These are phyloP conservation scores for Pyricularia sp. DNA, from an alignment of 2,329 filamentous ascomycete genomes.

Conservation along the genomic window DNA sequence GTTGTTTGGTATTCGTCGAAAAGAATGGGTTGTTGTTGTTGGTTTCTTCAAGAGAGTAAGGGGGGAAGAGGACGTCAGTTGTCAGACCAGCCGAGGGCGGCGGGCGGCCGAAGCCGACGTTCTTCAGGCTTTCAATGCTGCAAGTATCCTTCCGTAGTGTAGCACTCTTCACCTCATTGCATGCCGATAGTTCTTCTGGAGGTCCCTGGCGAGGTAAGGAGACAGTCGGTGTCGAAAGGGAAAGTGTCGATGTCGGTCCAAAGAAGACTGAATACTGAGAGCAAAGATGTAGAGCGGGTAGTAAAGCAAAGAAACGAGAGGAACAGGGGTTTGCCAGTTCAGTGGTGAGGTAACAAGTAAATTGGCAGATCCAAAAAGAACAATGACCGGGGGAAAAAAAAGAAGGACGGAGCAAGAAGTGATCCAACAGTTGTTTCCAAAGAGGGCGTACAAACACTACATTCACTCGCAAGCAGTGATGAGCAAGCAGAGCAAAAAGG, in stretches of 20 bases:
- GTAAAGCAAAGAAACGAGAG: neutral
- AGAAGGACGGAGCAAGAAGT: neutral
- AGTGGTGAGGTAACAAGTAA: neutral
- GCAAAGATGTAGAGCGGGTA: neutral
- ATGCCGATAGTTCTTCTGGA: neutral
- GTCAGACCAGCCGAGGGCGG: neutral
- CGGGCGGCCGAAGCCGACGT: slow-evolving; percentile 2
- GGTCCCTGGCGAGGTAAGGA: neutral
- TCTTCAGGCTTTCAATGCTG: slow-evolving; percentile 1
- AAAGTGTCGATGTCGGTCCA: neutral
- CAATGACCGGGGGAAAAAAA: neutral
- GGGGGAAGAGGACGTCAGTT: neutral
- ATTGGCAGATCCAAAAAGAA: neutral
- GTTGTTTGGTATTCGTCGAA: neutral
- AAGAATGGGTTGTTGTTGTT: neutral
- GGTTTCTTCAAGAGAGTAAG: neutral
- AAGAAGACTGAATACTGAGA: neutral
- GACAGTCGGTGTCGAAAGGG: neutral
- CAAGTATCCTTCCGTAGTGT: neutral
- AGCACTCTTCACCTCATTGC: neutral
- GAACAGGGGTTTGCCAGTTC: neutral
- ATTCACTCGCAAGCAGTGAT: neutral
- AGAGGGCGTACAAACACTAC: neutral
- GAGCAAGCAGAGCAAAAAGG: neutral
- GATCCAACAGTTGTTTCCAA: neutral